Evolutionary conservation across 208 protist genomes (phyloP).

Genomic region (Herpetomonas samuelpessoai): DNA sequence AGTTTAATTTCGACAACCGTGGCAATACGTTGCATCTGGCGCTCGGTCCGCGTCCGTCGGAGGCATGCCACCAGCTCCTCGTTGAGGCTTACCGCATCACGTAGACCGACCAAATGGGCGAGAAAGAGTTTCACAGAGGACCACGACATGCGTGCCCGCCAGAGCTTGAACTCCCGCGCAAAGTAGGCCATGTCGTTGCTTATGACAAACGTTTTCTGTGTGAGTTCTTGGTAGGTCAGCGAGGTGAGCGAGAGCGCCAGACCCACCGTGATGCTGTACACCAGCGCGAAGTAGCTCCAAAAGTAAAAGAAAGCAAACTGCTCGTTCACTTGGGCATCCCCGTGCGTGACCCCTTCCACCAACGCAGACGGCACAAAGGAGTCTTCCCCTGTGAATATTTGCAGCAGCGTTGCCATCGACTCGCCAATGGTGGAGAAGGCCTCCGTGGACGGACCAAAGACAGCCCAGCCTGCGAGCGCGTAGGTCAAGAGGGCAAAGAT

Average conservation of each 20-base stretch:
- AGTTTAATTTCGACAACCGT: not conserved
- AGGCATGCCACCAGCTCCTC: constrained; percentile 6
- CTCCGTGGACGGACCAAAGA: constrained; percentile 18
- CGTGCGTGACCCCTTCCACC: not conserved
- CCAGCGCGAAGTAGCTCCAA: constrained; percentile 18
- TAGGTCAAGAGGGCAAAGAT: constrained; percentile 23
- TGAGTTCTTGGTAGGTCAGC: constrained; percentile 1
- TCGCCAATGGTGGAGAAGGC: constrained; percentile 15
- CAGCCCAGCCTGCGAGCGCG: constrained; percentile 21
- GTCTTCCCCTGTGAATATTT: constrained; percentile 7
- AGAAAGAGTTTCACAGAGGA: not conserved
- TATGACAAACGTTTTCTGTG: constrained; percentile 1
- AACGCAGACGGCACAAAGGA: not conserved
- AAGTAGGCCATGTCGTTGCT: constrained; percentile 1
- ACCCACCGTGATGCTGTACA: not conserved
- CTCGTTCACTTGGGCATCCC: not conserved
- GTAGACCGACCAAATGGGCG: constrained; percentile 8
- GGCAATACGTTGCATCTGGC: not conserved
- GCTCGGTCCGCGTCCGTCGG: not conserved
- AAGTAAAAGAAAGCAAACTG: constrained; percentile 15
- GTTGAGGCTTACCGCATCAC: not conserved
- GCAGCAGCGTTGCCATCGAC: constrained; percentile 18
- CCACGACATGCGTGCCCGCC: not conserved
- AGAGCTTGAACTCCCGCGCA: not conserved
- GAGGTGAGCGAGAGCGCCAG: constrained; percentile 11